Conservation (phyloP, 371 early-diverging fungal species). For the Enterospora canceri region DNA sequence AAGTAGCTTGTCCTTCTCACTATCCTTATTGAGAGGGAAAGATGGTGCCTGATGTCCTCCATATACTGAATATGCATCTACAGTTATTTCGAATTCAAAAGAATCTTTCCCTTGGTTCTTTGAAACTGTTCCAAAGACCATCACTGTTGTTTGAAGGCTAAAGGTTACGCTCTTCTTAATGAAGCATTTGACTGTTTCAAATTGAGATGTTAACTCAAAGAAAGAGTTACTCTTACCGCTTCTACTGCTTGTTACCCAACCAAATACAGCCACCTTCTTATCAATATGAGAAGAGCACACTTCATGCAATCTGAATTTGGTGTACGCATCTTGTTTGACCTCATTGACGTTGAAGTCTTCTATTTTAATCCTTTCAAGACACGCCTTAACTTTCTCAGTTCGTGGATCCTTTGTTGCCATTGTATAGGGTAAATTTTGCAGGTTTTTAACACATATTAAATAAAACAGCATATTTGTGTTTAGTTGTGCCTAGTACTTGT, state of each 20-base stretch:
- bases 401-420: too few species aligned
- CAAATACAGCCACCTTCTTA: constrained; percentile 39
- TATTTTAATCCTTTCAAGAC: neutral
- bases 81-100: constrained; percentile 47
- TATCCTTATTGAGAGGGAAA: constrained; percentile 58
- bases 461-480: too few species aligned
- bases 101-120: constrained; percentile 46
- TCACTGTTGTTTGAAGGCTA: constrained; percentile 48
- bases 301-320: constrained; percentile 1
- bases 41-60: constrained; percentile 39
- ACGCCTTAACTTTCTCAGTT: too few species aligned
- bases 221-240: constrained; percentile 37
- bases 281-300: constrained; percentile 19
- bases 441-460: too few species aligned
- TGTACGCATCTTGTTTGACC: neutral
- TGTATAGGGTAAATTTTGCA: too few species aligned
- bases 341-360: neutral
- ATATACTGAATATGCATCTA: constrained; percentile 39
- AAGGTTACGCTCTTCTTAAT: constrained; percentile 28
- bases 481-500: too few species aligned
- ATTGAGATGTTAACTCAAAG: constrained; percentile 41
- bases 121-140: constrained; percentile 44
- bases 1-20: constrained; percentile 70
- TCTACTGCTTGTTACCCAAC: constrained; percentile 49
- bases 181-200: constrained; percentile 49